A percentile compares a stretch with the other conserved stretches of the same genome.
phyloP scores from a whole-genome alignment of 1,284 basidiomycete species.

The Stygiomarasmius scandens region DNA sequence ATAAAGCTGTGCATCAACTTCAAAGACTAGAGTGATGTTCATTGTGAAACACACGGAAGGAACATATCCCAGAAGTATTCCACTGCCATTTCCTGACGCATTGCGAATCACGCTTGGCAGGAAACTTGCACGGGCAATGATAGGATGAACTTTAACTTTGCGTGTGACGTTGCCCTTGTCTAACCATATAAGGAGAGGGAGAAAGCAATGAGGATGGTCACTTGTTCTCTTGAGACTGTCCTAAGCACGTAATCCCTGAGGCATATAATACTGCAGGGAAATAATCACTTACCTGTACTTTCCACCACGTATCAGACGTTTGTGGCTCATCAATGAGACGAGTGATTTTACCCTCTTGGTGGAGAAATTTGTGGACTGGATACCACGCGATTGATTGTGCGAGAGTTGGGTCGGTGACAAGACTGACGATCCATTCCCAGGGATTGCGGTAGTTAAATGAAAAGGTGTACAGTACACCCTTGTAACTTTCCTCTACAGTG shows the following conservation, averaged over 20 bases:
- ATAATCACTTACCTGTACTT: conserved; percentile 24
- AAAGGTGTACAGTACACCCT: conserved; percentile 17
- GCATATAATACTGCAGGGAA: not conserved
- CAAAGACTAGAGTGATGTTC: too few species aligned
- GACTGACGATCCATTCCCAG: conserved; percentile 27
- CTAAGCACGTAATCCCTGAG: not conserved
- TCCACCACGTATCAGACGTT: conserved; percentile 28
- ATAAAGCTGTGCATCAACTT: too few species aligned
- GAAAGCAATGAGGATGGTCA: conserved; percentile 23
- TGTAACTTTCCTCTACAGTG: conserved; percentile 16
- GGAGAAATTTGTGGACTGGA: conserved; percentile 25
- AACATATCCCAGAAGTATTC: conserved; percentile 30
- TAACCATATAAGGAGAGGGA: conserved; percentile 34
- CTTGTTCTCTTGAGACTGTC: not conserved
- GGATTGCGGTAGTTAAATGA: conserved; percentile 29
- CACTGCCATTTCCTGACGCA: conserved; percentile 35
- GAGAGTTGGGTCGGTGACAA: conserved; percentile 26
- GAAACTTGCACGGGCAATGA: conserved; percentile 25
- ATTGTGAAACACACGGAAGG: conserved; percentile 29
- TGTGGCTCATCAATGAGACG: conserved; percentile 29
- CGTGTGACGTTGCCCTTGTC: conserved; percentile 32
- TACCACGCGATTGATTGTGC: conserved; percentile 24
- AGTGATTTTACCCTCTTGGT: conserved; percentile 16
- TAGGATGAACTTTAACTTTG: conserved; percentile 31
- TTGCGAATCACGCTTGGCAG: conserved; percentile 30